Conservation (phyloP, 306 rosid species). For the Ormosia emarginata region DNA sequence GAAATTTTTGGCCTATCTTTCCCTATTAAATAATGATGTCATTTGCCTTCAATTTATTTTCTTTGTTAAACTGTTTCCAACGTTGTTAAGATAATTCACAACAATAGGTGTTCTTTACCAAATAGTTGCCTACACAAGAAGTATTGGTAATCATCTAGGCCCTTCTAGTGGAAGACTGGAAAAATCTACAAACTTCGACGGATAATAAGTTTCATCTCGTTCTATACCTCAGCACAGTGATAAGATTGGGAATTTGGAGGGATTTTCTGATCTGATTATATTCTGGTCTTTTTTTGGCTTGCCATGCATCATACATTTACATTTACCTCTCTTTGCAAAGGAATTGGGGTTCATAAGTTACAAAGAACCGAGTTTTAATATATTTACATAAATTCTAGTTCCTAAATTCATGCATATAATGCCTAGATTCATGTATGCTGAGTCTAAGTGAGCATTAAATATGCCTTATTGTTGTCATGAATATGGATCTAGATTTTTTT, state of each 20-base stretch:
- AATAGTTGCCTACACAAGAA: conserved; percentile 39
- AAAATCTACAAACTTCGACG: neutral
- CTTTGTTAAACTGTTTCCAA: neutral
- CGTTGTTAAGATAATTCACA: conserved; percentile 41
- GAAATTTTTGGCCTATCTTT: neutral
- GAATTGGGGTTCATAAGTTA: neutral
- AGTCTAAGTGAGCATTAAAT: neutral
- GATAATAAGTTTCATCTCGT: conserved; percentile 32
- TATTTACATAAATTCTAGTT: neutral
- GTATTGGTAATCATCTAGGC: neutral
- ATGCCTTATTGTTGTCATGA: neutral
- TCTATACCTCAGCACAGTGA: neutral
- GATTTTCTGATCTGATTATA: neutral
- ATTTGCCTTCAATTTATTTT: conserved; percentile 23
- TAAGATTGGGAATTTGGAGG: neutral
- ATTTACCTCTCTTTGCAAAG: neutral
- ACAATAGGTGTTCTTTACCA: conserved; percentile 54
- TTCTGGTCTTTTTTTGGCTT: neutral
- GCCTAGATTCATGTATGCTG: neutral
- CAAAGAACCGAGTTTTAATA: neutral
- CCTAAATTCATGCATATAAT: neutral
- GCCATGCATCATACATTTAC: neutral
- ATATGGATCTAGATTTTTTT: neutral
- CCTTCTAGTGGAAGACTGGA: neutral
- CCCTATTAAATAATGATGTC: conserved; percentile 2